Evolutionary conservation across 2,329 filamentous ascomycete genomes (phyloP), one percentile per base, ranked within the genome.

Genomic region (Epichloe hybrida): DNA sequence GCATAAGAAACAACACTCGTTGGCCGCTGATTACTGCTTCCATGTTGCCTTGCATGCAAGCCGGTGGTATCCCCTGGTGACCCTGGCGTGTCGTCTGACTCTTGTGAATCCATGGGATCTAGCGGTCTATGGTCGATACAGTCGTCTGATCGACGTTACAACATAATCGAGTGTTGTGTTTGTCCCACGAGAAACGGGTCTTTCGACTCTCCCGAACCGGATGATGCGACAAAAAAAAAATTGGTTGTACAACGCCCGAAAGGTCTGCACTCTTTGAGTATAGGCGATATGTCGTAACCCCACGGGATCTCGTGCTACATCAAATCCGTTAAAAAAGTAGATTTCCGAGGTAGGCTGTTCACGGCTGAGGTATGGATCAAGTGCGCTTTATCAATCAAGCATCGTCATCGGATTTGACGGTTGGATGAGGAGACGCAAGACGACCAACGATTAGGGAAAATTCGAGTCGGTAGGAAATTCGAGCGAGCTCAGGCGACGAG

Each of bases 1-100:
- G 87, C 83, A 54, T 80, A 86, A 31, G 84, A 87, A 49, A 86
- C 83, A 52, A 85, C 74, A 56, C 82, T 85, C 45, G 80, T 73
- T 21, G 77, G 74, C 35, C 77, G 74, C 52, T 71, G 64, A 42
- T 67, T 62, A 41, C 71, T 63, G 61, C 69, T 66, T 3, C 31
- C 42, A 17, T 27, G 5, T 4, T 42, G 44, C 4, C 71, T 67
- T 39, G 58, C 59, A 20, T 67, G 63, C 49, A 72, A 70, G 52
- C 62, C 61, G 51, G 64, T 63, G 39, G 68, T 68, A 48, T 72
- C 66, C 48, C 61, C 59, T 43, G 69, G 66, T 51, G 68, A 66
- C 48, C 61, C 60, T 34, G 66, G 59, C 52, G 62, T 64, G 52
- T 63, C 61, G 52, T 64, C 63, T 38, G 58, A 54, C 45, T 63